Evolutionary conservation across 225 moss, liverwort and hornwort species (phyloP), one percentile per base, ranked within the genome.

Genomic region (Pseudoscleropodium purum): DNA sequence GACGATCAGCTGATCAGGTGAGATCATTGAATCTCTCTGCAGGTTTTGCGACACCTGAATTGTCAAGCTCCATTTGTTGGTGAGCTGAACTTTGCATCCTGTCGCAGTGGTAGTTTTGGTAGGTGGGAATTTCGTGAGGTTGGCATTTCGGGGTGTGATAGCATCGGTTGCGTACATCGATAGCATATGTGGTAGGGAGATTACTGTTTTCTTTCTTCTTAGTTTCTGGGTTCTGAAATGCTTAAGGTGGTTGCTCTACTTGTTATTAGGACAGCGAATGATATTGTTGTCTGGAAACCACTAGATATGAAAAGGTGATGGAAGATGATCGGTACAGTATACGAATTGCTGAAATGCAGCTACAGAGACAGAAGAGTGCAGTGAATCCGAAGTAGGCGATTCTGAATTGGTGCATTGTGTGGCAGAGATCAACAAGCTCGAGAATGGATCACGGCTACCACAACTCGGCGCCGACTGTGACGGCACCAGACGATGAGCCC

Each of bases 401-500:
- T n/a, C 39, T 33, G 24, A 68, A 45, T 41, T 76, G 81, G 65
- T 85, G 77, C 43, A 69, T 70, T 89, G 75, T 31, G 85, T 47
- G 72, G 85, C 89, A 93, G 90, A 64, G 49, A 19, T 64, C 27
- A 62, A 39, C 36, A 43, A 29, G 9, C 17, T 79, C n/a, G 66
- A 89, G 52, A 52, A 91, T 93, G 93, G 90, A 80, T 79, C 91
- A 86, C 26, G 90, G 88, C 25, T 66, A 75, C 37, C 7, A 19
- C 25, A 89, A 90, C 87, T 87, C 90, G 81, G 89, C 76, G 84
- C 20, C 70, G 29, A 70, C 76, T 27, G 82, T 49, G 29, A 39
- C 62, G 59, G 84, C 63, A 45, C 66, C 26, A 2, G 90, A 91
- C 34, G 91, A 92, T 59, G 92, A 91, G 81, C 89, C 91, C 10